Base-by-base conservation (phyloP, 208 protist genomes). In the Crithidia sp. region DNA sequence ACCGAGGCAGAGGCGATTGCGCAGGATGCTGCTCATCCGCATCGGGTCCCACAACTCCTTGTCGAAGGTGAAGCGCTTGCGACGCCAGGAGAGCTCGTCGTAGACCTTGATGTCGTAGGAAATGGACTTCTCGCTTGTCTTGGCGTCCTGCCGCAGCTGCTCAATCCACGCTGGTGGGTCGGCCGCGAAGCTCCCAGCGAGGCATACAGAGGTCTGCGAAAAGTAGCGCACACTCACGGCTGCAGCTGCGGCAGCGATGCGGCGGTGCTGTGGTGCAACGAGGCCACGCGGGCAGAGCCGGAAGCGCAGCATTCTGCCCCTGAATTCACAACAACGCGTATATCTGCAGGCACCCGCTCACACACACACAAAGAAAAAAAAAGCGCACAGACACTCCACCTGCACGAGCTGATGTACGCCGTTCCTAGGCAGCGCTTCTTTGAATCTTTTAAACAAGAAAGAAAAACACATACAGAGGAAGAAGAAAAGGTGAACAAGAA, bases 61-160 rank as follows among this genome's bases (percentile, higher is more conserved):
- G 74, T 94, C 86, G 56, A 97, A 97, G 37, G 52, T 75, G 66
- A 95, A 97, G 4, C 76, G 87, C 61, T 83, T 86, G 2, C 84
- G 79, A 14, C 88, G 76, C 90, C 92, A 96, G 19, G 88, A 87
- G 5, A 96, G 77, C 56, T 92, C 84, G 70, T 96, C 89, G 72
- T 92, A 96, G 45, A 96, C 89, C 60, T 95, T 96, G 44, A 96
- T 86, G 75, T 96, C 92, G 71, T 93, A 96, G 17, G 92, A 93
- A 63, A 86, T 91, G 19, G 82, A 71, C 66, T 88, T 92, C 76
- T 95, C 88, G 7, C 72, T 83, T 2, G 71, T 69, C 61, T 93
- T 93, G n/a, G 87, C 82, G 39, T 95, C 92, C 44, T 73, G 66
- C 39, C 85, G 85, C 12, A 96, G 84, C 65, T 88, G 77, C 2